Percentiles rank a stretch among this genome's conserved stretches.
phyloP scores from a whole-genome alignment of 208 protist species.

The Sergeia podlipaevii region DNA sequence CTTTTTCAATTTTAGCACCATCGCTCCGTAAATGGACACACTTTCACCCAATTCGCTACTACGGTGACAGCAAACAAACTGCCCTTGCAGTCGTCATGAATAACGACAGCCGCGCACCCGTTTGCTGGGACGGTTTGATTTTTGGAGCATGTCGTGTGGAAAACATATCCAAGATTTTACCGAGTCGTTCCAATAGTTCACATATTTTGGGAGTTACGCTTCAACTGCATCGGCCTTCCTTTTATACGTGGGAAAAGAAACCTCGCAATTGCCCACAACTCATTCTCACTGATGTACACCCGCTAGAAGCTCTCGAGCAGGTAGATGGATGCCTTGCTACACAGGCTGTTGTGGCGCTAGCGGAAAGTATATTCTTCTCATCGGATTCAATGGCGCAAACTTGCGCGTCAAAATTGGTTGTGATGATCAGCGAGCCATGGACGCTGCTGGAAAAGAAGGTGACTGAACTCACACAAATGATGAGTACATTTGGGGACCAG shows the following conservation, averaged over 20 bases:
- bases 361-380: neutral
- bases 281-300: constrained; percentile 14
- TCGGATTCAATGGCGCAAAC: neutral
- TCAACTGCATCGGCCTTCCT: constrained; percentile 1
- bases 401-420: neutral
- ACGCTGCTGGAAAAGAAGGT: neutral
- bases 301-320: constrained; percentile 4
- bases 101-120: too few species aligned
- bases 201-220: constrained; percentile 14
- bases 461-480: too few species aligned
- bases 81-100: neutral
- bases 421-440: constrained; percentile 19
- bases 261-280: constrained; percentile 3
- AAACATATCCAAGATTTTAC: neutral
- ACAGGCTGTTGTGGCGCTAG: neutral
- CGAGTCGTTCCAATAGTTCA: neutral
- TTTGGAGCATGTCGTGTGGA: neutral
- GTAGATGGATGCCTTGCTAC: constrained; percentile 15
- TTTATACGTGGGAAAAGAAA: constrained; percentile 18
- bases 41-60: too few species aligned
- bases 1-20: too few species aligned
- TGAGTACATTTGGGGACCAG: too few species aligned
- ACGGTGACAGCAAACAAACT: neutral
- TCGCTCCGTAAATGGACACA: too few species aligned
- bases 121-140: neutral